Base-by-base conservation (phyloP, 1,284 basidiomycete species). In the Ustilago esculenta region DNA sequence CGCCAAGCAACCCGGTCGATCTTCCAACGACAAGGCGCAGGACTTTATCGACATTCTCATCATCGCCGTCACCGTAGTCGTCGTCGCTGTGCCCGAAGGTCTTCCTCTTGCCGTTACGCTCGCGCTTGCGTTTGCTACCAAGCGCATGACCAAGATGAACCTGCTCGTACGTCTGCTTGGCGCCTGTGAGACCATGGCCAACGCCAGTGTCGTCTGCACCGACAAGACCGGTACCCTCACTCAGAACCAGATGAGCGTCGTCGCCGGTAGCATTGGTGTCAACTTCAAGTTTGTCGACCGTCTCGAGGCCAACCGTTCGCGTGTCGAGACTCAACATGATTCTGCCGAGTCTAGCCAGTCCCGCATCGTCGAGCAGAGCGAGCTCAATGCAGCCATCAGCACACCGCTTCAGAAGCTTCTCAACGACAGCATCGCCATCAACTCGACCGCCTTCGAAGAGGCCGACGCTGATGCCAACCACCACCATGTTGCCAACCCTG, bases 181-280 rank as follows among this genome's bases (percentile, higher is more conserved):
- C 12, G 93, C 92, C 23, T 98, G 95, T 83, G 95, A 98, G 85
- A 98, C 92, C 7, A 98, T 98, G 94, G 95, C 92, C 29, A 97
- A 98, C 81, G 92, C 94, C 12, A 95, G 90, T 20, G 94, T 97
- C 64, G 87, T 97, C 24, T 97, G 94, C 84, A 97, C 94, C 18
- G 93, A 96, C 85, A 97, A 97, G 85, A 95, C 94, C 1, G 80
- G 85, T 63, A 86, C 93, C 7, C 88, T 84, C 25, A 98, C 95
- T 0, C 90, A 93, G 80, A 98, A 98, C 85, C 86, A 86, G 77
- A 98, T 98, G 95, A 88, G 89, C 15, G 90, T 98, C 75, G 95
- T 98, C 46, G 94, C 95, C 14, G 95, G 95, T 33, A 93, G 93
- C 24, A 85, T 98, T 51, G 95, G 95, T 30, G 88, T 96, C 47